A percentile compares a stretch with the other conserved stretches of the same genome.
Evolutionary conservation across 441 rosid genomes (phyloP).

Genomic region (Cnidoscolus chayamansa): DNA sequence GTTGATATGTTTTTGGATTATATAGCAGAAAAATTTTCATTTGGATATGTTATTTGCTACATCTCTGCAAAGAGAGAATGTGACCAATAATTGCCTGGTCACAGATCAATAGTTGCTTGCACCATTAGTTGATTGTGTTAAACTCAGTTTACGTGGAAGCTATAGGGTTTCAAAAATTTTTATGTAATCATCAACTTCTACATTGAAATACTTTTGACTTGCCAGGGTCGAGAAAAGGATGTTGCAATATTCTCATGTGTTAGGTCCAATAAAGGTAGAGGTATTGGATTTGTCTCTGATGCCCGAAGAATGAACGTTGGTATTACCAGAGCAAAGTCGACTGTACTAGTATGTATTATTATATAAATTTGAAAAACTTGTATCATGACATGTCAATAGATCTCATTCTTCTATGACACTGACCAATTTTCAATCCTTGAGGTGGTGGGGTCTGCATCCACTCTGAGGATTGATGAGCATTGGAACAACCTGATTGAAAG

Average conservation of each 20-base stretch:
- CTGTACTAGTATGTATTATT: constrained; percentile 60
- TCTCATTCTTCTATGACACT: not conserved
- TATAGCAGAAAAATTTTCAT: not conserved
- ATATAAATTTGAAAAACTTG: not conserved
- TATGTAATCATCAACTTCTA: not conserved
- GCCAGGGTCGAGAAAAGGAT: constrained; percentile 95
- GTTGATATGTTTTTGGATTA: too few relatives aligned
- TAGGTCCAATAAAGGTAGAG: constrained; percentile 59
- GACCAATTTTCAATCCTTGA: constrained; percentile 23
- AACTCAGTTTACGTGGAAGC: not conserved
- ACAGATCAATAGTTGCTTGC: not conserved
- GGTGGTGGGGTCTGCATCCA: constrained; percentile 91
- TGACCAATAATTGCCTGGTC: not conserved
- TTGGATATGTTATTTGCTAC: not conserved
- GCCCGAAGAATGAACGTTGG: constrained; percentile 92
- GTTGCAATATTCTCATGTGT: constrained; percentile 92
- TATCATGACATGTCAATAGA: not conserved
- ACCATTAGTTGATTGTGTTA: not conserved
- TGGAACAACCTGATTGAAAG: constrained; percentile 76
- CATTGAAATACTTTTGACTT: constrained; percentile 6
- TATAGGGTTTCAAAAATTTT: not conserved
- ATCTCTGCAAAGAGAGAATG: not conserved
- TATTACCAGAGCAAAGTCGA: constrained; percentile 86
- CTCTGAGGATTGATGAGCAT: constrained; percentile 65
- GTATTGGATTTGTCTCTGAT: constrained; percentile 81